Conservation (phyloP, 306 rosid species). For the Castanopsis chinensis region DNA sequence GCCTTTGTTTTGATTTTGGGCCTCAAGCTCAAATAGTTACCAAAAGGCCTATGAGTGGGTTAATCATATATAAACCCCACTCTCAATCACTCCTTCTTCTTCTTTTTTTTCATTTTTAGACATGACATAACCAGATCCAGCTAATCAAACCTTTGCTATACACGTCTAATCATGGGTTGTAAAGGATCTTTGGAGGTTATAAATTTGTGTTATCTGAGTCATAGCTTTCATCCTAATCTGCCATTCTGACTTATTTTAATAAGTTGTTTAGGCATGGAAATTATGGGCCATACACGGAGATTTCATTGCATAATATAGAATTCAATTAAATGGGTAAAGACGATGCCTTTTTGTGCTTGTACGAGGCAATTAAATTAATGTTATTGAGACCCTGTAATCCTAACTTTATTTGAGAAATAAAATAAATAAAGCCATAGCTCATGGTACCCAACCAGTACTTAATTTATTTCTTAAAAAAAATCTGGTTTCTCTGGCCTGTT, state of each 20-base stretch:
- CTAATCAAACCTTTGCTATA: too few species aligned
- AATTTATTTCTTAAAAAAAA: too few species aligned
- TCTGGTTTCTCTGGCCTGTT: too few species aligned
- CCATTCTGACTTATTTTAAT: background rate
- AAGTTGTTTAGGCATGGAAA: background rate
- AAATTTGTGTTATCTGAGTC: constrained; percentile 6
- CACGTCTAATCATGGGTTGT: background rate
- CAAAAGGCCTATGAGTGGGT: background rate
- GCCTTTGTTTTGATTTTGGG: background rate
- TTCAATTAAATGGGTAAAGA: background rate
- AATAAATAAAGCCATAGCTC: background rate
- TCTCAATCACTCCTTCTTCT: too few species aligned
- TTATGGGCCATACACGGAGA: background rate
- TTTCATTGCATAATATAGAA: background rate
- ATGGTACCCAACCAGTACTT: too few species aligned
- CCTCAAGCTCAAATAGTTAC: background rate
- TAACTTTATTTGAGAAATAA: background rate
- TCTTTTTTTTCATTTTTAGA: too few species aligned
- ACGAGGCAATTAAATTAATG: background rate
- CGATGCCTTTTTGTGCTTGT: background rate
- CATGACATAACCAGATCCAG: too few species aligned
- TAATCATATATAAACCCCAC: too few species aligned
- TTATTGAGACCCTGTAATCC: background rate
- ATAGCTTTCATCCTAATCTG: background rate
- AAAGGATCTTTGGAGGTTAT: background rate